Conservation (phyloP, 2,329 filamentous ascomycete species). For the Ophiostoma quercus region DNA sequence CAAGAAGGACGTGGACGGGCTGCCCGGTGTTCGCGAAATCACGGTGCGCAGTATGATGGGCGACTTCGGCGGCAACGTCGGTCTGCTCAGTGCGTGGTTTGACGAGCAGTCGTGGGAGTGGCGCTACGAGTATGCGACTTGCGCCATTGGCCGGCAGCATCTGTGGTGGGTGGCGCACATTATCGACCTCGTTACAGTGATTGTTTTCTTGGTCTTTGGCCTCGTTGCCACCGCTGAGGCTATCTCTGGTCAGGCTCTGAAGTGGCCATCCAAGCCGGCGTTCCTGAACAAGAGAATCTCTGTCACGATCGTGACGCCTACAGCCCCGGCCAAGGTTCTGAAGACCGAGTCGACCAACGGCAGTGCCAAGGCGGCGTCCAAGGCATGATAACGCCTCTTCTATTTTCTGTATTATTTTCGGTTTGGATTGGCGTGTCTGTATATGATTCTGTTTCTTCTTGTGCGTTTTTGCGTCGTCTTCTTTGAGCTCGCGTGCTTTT, state of each 20-base stretch:
- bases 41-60: slow-evolving; percentile 99
- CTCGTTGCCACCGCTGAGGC: slow-evolving; percentile 30
- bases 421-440: background rate
- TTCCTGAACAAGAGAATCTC: background rate
- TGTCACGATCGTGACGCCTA: background rate
- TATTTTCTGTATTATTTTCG: background rate
- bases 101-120: slow-evolving; percentile 67
- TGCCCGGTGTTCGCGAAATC: slow-evolving; percentile 73
- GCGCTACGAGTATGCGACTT: slow-evolving; percentile 74
- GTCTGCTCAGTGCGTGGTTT: slow-evolving; percentile 84
- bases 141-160: slow-evolving; percentile 77
- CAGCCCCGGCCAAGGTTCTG: background rate
- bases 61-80: slow-evolving; percentile 85
- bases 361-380: background rate
- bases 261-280: slow-evolving; percentile 5
- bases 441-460: background rate
- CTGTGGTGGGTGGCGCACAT: slow-evolving; percentile 91
- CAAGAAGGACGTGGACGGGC: slow-evolving; percentile 32
- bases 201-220: slow-evolving; percentile 29
- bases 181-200: slow-evolving; percentile 51
- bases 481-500: background rate
- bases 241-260: background rate
- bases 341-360: background rate
- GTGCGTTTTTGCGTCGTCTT: background rate
- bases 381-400: background rate